phyloP scores from a whole-genome alignment of 2,329 filamentous ascomycete genomes.

The Scedosporium apiospermum region DNA sequence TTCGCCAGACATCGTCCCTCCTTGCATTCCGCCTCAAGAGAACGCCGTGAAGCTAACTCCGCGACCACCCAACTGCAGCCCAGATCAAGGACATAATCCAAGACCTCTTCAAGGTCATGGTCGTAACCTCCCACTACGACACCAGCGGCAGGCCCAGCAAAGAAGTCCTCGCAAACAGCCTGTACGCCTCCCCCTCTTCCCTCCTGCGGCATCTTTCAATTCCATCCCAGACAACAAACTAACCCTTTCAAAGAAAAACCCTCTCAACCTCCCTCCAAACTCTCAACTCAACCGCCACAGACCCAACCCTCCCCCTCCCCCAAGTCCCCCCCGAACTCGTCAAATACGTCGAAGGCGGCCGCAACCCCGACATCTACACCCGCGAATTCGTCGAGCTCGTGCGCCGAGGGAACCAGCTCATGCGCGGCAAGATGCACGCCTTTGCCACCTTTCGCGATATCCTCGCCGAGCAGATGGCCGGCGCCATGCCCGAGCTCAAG shows the following conservation, averaged over 20 bases:
- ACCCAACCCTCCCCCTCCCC: constrained; percentile 31
- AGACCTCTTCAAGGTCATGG: constrained; percentile 54
- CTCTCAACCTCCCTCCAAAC: constrained; percentile 28
- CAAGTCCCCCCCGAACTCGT: constrained; percentile 53
- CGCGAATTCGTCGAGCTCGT: constrained; percentile 64
- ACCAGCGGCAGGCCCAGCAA: constrained; percentile 37
- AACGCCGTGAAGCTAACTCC: background rate
- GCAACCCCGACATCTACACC: constrained; percentile 67
- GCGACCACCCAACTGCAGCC: constrained; percentile 25
- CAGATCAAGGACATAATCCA: constrained; percentile 54
- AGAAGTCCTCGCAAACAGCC: constrained; percentile 46
- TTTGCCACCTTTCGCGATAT: constrained; percentile 53
- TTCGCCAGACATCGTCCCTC: background rate
- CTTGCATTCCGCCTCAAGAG: background rate
- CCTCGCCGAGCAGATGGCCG: constrained; percentile 47
- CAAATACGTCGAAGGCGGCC: constrained; percentile 60
- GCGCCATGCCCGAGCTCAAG: constrained; percentile 49
- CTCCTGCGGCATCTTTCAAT: background rate
- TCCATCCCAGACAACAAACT: background rate
- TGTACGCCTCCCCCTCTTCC: constrained; percentile 23
- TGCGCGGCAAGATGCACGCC: constrained; percentile 54
- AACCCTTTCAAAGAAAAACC: constrained; percentile 22
- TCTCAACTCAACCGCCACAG: constrained; percentile 29
- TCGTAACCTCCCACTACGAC: constrained; percentile 54
- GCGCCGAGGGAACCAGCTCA: constrained; percentile 54